Conservation (phyloP, 352 stramenopile genomes). For the Phytophthora pistaciae region DNA sequence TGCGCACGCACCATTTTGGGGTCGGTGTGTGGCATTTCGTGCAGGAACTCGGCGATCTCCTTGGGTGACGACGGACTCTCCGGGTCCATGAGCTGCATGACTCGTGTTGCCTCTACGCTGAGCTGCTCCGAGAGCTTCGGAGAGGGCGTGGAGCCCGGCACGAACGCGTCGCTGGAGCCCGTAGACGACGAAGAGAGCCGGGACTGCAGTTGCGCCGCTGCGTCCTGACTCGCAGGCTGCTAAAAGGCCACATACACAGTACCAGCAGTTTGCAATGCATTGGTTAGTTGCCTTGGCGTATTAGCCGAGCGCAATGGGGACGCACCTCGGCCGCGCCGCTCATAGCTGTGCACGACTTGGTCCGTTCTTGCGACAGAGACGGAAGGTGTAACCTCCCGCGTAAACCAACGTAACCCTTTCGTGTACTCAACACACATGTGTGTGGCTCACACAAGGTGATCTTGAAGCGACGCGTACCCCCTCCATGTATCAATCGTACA, state of each 20-base stretch:
- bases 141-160: slow-evolving; percentile 1
- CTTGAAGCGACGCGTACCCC: slow-evolving; percentile 34
- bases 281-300: neutral
- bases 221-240: neutral
- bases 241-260: neutral
- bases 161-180: slow-evolving; percentile 21
- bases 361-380: slow-evolving; percentile 17
- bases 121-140: slow-evolving; percentile 18
- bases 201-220: slow-evolving; percentile 6
- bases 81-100: slow-evolving; percentile 55
- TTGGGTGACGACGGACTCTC: slow-evolving; percentile 60
- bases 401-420: too few species aligned
- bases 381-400: slow-evolving; percentile 3
- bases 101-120: slow-evolving; percentile 33
- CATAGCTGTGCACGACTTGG: slow-evolving; percentile 19
- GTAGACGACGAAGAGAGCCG: slow-evolving; percentile 21
- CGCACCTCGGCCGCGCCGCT: slow-evolving; percentile 20
- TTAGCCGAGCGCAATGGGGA: neutral
- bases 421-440: too few species aligned
- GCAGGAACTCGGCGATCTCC: slow-evolving; percentile 71
- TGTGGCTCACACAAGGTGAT: slow-evolving; percentile 12
- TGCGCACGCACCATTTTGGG: slow-evolving; percentile 64
- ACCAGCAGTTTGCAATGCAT: neutral
- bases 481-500: slow-evolving; percentile 10
- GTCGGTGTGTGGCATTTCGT: slow-evolving; percentile 73